Conservation (phyloP, 352 stramenopile genomes). For the Chrysophaeum taylorii region DNA sequence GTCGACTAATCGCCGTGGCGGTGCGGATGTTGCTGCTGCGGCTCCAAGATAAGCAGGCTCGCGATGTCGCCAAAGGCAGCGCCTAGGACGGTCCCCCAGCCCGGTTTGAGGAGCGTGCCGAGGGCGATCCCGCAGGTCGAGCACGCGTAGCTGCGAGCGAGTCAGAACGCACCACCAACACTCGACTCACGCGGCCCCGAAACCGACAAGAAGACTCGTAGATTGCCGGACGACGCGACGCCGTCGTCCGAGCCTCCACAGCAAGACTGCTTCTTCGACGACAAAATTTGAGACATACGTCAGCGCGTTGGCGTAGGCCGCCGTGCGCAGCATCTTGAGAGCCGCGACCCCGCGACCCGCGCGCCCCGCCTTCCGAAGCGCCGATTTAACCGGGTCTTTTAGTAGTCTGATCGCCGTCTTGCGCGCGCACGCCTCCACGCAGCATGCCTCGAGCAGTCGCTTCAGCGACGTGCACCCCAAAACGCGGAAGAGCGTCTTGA, state of each 20-base stretch:
- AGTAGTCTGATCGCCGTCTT: not conserved
- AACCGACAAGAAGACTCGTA: too few relatives aligned
- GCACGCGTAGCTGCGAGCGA: too few relatives aligned
- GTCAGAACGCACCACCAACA: too few relatives aligned
- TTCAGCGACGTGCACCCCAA: slow-evolving; percentile 2
- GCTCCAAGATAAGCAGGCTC: not conserved
- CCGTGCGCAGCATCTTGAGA: not conserved
- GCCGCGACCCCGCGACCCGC: not conserved
- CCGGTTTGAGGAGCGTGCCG: not conserved
- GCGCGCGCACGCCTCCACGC: not conserved
- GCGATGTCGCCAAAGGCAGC: slow-evolving; percentile 2
- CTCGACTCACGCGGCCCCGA: too few relatives aligned
- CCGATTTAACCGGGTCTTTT: not conserved
- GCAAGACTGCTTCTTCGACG: not conserved
- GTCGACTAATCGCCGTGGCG: too few relatives aligned
- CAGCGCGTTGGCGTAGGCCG: not conserved
- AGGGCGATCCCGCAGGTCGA: not conserved
- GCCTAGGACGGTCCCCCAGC: not conserved
- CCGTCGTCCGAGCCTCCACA: too few relatives aligned
- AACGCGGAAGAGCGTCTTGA: not conserved
- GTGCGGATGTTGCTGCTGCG: too few relatives aligned
- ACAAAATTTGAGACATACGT: not conserved
- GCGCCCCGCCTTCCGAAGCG: not conserved
- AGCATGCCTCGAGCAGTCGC: not conserved
- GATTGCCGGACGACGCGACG: too few relatives aligned